phyloP scores from a whole-genome alignment of 2,329 filamentous ascomycete genomes.

The Ascochyta clinopodiicola region DNA sequence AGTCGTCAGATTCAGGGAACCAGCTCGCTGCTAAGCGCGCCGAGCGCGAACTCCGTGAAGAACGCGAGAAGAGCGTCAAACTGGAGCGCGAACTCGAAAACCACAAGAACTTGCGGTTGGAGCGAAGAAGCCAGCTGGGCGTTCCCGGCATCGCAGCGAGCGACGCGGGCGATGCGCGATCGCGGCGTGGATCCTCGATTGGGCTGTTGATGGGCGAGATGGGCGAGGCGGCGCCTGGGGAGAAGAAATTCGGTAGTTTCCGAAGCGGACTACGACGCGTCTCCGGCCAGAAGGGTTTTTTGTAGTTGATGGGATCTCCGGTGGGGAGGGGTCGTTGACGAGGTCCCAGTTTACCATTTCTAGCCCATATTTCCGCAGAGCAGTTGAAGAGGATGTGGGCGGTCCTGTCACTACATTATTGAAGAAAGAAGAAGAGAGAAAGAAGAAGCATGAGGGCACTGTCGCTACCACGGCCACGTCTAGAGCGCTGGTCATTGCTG shows the following conservation, averaged over 20 bases:
- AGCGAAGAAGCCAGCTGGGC: slow-evolving; percentile 55
- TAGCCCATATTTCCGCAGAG: slow-evolving; percentile 38
- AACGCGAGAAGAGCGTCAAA: slow-evolving; percentile 78
- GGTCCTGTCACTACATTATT: slow-evolving; percentile 15
- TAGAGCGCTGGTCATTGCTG: slow-evolving; percentile 12
- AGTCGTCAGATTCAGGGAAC: slow-evolving; percentile 80
- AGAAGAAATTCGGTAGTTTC: slow-evolving; percentile 44
- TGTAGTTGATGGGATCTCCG: slow-evolving; percentile 50
- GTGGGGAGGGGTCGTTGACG: slow-evolving; percentile 34
- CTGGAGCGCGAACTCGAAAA: slow-evolving; percentile 89
- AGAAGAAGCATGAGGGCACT: slow-evolving; percentile 12
- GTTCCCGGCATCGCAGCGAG: slow-evolving; percentile 48
- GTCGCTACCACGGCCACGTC: slow-evolving; percentile 13
- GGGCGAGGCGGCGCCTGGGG: slow-evolving; percentile 38
- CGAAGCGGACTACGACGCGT: slow-evolving; percentile 49
- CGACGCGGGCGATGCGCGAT: slow-evolving; percentile 52
- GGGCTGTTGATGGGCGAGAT: slow-evolving; percentile 48
- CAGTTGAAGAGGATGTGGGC: slow-evolving; percentile 34
- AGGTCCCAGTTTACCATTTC: slow-evolving; percentile 38
- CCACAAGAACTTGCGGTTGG: slow-evolving; percentile 74
- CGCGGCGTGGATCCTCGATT: slow-evolving; percentile 53
- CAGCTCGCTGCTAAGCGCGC: slow-evolving; percentile 84
- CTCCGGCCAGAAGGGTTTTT: slow-evolving; percentile 59
- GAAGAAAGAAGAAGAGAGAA: not conserved
- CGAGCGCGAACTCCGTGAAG: slow-evolving; percentile 88